Evolutionary conservation across 768 basidiomycete genomes (phyloP).

Genomic region (Hericium alpestre): DNA sequence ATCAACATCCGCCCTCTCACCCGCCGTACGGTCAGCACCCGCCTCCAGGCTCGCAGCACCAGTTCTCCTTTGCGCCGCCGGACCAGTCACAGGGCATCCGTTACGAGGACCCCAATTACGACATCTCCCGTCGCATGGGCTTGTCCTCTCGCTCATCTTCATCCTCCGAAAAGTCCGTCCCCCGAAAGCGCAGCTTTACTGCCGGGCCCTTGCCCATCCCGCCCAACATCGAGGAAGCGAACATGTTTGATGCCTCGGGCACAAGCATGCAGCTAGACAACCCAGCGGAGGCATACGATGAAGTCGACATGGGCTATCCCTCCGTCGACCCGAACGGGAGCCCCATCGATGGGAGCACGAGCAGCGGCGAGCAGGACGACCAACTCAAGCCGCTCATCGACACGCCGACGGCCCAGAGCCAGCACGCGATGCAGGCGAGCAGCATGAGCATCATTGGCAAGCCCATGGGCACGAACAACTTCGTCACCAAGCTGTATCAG

Average conservation of each 20-base stretch:
- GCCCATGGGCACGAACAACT: constrained; percentile 64
- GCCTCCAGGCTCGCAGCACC: constrained; percentile 17
- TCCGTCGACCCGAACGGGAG: constrained; percentile 41
- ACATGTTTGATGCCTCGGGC: constrained; percentile 22
- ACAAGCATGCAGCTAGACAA: constrained; percentile 7
- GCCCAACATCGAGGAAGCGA: constrained; percentile 20
- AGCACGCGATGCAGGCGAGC: constrained; percentile 12
- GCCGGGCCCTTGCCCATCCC: constrained; percentile 27
- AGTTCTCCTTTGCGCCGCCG: constrained; percentile 43
- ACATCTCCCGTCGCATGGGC: constrained; percentile 25
- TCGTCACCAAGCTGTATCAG: constrained; percentile 85
- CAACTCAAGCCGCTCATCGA: constrained; percentile 21
- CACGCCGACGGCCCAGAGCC: constrained; percentile 6
- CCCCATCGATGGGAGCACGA: constrained; percentile 28
- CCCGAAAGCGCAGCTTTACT: constrained; percentile 59
- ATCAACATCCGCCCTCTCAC: constrained; percentile 31
- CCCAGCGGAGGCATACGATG: constrained; percentile 37
- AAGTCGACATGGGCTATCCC: constrained; percentile 39
- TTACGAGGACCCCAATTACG: constrained; percentile 23
- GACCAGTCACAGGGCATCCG: constrained; percentile 19
- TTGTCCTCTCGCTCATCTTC: constrained; percentile 30
- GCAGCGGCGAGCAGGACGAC: constrained; percentile 25
- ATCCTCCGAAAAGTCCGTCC: constrained; percentile 47
- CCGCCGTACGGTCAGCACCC: constrained; percentile 21
- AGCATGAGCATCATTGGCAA: constrained; percentile 56